Base-by-base conservation (phyloP, 2,329 filamentous ascomycete genomes). In the Simplicillium aogashimaense region DNA sequence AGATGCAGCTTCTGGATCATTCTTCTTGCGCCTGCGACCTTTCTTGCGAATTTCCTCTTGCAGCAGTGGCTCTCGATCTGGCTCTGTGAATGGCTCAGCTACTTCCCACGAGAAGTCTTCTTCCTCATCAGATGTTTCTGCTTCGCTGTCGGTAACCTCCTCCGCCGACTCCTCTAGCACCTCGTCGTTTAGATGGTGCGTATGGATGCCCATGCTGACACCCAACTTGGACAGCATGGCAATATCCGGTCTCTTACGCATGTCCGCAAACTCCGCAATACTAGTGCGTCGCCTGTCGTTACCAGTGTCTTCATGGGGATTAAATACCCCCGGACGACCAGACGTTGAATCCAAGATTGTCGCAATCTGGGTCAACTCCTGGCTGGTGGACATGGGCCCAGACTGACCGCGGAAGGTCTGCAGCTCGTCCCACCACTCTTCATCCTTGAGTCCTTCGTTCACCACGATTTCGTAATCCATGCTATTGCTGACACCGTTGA, bases 391-490 rank as follows among this genome's bases (percentile, higher is more conserved):
- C 53, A 65, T 58, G 29, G 57, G 52, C 3, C 58, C 53, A 3
- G 52, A 48, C 10, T 59, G 56, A 30, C 68, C 68, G 20, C 75
- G 65, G 10, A 74, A 58, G 34, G 62, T 67, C 49, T 82, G 78
- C 4, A 92, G 64, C 33, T 89, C 81, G 37, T 81, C 72, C 87
- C 87, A 94, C 87, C 87, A 94, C 28, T 81, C 76, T 51, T 92
- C 82, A 9, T 79, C 74, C 47, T 74, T 73, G 12, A 94, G 61
- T 4, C 78, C 71, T 16, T 77, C 70, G 43, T 86, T 72, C 12
- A 92, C 78, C 9, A 76, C 63, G 13, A 71, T 66, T 34, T 78
- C 69, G 3, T 70, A 69, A 37, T 81, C 72, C 4, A 70, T 65
- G 37, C 71, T 69, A 11, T 70, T 60, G 15, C 64, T 53, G 16